phyloP scores from a whole-genome alignment of 805 yeast genomes.

The Priceomyces fermenticarens region DNA sequence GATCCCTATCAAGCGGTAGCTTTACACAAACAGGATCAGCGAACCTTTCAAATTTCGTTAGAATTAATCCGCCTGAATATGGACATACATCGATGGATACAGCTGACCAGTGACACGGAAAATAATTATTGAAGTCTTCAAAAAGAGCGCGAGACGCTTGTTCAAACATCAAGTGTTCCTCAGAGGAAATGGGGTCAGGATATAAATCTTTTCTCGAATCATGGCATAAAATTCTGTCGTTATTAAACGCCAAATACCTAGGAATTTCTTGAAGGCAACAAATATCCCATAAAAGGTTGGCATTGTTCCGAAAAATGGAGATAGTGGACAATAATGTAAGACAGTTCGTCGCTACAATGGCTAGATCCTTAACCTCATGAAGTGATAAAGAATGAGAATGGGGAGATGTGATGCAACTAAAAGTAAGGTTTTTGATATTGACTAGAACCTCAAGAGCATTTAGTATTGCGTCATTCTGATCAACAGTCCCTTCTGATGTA shows the following conservation, averaged over 20 bases:
- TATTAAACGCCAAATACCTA: slow-evolving; percentile 16
- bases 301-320: slow-evolving; percentile 14
- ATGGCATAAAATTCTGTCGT: slow-evolving; percentile 16
- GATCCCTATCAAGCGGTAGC: slow-evolving; percentile 57
- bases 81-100: slow-evolving; percentile 61
- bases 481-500: slow-evolving; percentile 4
- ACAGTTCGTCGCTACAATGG: slow-evolving; percentile 14
- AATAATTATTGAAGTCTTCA: slow-evolving; percentile 5
- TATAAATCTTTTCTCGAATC: slow-evolving; percentile 7
- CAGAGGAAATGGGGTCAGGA: slow-evolving; percentile 7
- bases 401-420: slow-evolving; percentile 2
- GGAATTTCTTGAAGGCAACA: slow-evolving; percentile 20
- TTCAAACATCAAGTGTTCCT: slow-evolving; percentile 6
- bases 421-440: slow-evolving; percentile 13
- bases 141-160: slow-evolving; percentile 4
- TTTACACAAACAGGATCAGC: slow-evolving; percentile 46
- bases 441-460: slow-evolving; percentile 14
- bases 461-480: slow-evolving; percentile 2
- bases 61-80: slow-evolving; percentile 52
- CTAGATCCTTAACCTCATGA: slow-evolving; percentile 14
- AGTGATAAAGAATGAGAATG: slow-evolving; percentile 8
- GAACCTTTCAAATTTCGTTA: slow-evolving; percentile 42
- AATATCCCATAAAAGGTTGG: slow-evolving; percentile 13
- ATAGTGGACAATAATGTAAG: slow-evolving; percentile 17
- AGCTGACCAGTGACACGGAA: slow-evolving; percentile 49